Evolutionary conservation across 2,329 filamentous ascomycete genomes (phyloP), one percentile per base, ranked within the genome.

Genomic region (Diaporthe sp.): DNA sequence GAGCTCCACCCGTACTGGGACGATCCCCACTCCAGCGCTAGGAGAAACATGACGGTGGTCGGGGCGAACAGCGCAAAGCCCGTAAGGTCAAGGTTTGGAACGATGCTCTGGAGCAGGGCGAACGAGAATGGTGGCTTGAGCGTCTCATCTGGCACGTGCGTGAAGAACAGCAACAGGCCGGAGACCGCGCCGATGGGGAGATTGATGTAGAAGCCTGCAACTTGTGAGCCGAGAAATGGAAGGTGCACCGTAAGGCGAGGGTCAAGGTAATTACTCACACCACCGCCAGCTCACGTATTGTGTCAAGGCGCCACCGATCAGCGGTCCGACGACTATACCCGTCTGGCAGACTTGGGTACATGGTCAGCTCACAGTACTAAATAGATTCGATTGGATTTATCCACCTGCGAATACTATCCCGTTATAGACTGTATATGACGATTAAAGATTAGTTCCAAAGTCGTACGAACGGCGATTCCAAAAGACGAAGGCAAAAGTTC

Each of bases 11-110:
- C 70, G 75, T 85, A 84, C 0, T 81, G 79, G 0, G 78, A 80
- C 0, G 84, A 79, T 13, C 86, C 87, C 67, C 82, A 86, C 71
- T 87, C 83, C 6, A 87, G 81, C 2, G 85, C 86, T 0, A 87
- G 80, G n/a, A 87, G 82, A 20, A 87, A 76, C 84, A 83, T 78
- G 79, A 86, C 77, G 77, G 83, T 76, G 72, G 83, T 79, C 60
- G 84, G 81, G 25, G 87, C 84, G 55, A 89, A 84, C 22, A 86
- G 78, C 5, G 79, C 74, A 67, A 86, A 86, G 25, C 85, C 85
- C 2, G 80, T 49, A 5, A 85, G 79, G 63, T 87, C 85, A n/a
- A 87, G 81, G 31, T 81, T 76, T 12, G 79, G 78, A 25, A 83
- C 76, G 6, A 83, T 58, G 13, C 79, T 47, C 17, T 25, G 68